Percentiles rank a stretch among this genome's conserved stretches.
Conservation (phyloP, 352 stramenopile species). For the Phytophthora hybrid region DNA sequence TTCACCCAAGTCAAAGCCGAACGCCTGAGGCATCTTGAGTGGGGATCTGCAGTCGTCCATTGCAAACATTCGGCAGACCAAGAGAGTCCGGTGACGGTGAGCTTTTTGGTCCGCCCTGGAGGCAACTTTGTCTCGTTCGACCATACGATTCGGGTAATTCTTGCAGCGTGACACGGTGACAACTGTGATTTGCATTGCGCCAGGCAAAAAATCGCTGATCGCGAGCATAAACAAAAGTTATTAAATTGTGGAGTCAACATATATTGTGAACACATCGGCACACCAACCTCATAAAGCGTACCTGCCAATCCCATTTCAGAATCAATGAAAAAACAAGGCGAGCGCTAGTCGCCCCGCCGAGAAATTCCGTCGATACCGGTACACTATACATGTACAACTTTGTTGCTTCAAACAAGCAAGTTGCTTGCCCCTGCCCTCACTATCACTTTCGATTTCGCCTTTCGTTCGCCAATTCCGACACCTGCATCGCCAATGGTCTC, state of each 20-base stretch:
- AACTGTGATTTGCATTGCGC: no score
- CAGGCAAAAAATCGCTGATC: no score
- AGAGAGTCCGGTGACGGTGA: no score
- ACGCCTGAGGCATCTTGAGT: not conserved
- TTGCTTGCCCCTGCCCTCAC: not conserved
- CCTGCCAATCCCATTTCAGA: not conserved
- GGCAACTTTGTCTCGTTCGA: no score
- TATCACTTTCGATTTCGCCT: not conserved
- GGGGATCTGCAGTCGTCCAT: not conserved
- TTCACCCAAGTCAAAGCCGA: not conserved
- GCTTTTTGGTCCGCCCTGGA: no score
- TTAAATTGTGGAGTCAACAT: not conserved
- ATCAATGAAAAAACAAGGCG: constrained; percentile 21
- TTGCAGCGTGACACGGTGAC: no score
- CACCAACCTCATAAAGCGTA: not conserved
- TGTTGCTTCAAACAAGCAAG: not conserved
- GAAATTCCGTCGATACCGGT: constrained; percentile 11
- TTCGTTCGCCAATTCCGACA: not conserved
- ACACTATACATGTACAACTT: not conserved
- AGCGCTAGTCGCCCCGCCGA: constrained; percentile 6
- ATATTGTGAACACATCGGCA: not conserved
- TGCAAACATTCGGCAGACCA: not conserved
- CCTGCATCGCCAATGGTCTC: constrained; percentile 8
- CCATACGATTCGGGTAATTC: no score
- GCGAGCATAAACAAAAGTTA: no score